A percentile compares a stretch with the other conserved stretches of the same genome.
Evolutionary conservation across 2,329 filamentous ascomycete genomes (phyloP).

Genomic region (Trichoderma oligosporum): DNA sequence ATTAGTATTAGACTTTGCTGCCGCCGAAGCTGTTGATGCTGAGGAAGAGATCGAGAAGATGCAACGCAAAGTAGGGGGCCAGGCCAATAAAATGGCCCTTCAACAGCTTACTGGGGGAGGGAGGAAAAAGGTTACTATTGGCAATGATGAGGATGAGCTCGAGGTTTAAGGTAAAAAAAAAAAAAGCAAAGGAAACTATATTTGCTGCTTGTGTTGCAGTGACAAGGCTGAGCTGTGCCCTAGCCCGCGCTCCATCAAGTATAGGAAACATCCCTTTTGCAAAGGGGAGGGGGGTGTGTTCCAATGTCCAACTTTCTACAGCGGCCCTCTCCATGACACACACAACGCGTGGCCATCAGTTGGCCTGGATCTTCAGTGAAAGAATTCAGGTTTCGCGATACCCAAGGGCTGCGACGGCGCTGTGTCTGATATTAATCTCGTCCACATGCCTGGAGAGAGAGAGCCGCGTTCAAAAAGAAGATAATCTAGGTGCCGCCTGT

Average conservation of each 20-base stretch:
- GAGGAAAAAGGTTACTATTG: conserved; percentile 85
- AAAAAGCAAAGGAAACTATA: conserved; percentile 22
- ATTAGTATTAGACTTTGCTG: conserved; percentile 87
- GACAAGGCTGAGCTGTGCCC: conserved; percentile 18
- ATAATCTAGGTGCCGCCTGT: conserved; percentile 23
- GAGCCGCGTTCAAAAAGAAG: conserved; percentile 17
- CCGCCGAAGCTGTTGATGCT: conserved; percentile 81
- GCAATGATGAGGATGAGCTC: conserved; percentile 61
- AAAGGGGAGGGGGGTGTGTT: conserved; percentile 18
- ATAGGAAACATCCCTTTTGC: conserved; percentile 24
- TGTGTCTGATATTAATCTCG: conserved; percentile 42
- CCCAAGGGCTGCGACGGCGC: conserved; percentile 25
- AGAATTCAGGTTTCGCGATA: conserved; percentile 30
- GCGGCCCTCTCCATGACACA: neutral
- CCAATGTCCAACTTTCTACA: conserved; percentile 14
- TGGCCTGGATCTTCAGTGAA: conserved; percentile 25
- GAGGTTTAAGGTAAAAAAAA: conserved; percentile 31
- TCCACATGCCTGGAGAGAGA: conserved; percentile 25
- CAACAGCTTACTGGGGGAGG: conserved; percentile 81
- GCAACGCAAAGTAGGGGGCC: conserved; percentile 89
- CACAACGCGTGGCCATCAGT: conserved; percentile 14
- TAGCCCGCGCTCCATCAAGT: conserved; percentile 18
- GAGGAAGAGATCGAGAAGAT: conserved; percentile 97
- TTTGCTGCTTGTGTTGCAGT: conserved; percentile 19
- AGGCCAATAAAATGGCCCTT: conserved; percentile 85